Evolutionary conservation across 371 early-diverging fungal species (phyloP).

Genomic region (Quaeritorhiza haematococci): DNA sequence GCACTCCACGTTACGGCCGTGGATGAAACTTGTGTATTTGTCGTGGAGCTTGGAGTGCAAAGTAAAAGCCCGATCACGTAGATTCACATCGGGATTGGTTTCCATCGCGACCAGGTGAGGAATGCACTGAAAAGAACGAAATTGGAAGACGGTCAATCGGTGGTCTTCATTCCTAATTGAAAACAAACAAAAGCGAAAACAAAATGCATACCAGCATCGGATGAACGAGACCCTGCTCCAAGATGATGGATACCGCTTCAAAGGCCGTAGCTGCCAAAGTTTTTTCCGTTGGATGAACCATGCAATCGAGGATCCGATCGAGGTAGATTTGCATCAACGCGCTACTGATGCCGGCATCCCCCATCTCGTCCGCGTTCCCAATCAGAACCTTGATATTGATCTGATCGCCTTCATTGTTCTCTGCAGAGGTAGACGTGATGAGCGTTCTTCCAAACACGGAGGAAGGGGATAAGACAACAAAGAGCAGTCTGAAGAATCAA

Average conservation of each 20-base stretch:
- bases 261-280: constrained; percentile 61
- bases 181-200: background rate
- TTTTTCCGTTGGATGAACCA: constrained; percentile 44
- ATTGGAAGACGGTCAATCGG: background rate
- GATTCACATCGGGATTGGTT: constrained; percentile 53
- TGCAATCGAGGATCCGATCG: constrained; percentile 60
- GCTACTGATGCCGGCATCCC: constrained; percentile 76
- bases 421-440: background rate
- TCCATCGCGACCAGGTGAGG: constrained; percentile 81
- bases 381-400: constrained; percentile 63
- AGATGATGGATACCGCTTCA: constrained; percentile 67
- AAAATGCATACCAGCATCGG: constrained; percentile 59
- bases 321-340: constrained; percentile 83
- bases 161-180: background rate
- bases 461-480: background rate
- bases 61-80: constrained; percentile 65
- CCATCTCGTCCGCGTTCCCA: constrained; percentile 73
- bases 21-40: constrained; percentile 80
- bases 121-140: constrained; percentile 40
- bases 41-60: constrained; percentile 70
- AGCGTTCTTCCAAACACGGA: background rate
- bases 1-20: constrained; percentile 67
- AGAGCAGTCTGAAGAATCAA: no score
- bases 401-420: constrained; percentile 6
- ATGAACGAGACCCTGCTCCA: constrained; percentile 84